Conservation (phyloP, 2,329 filamentous ascomycete genomes). For the Endothia cerciana region DNA sequence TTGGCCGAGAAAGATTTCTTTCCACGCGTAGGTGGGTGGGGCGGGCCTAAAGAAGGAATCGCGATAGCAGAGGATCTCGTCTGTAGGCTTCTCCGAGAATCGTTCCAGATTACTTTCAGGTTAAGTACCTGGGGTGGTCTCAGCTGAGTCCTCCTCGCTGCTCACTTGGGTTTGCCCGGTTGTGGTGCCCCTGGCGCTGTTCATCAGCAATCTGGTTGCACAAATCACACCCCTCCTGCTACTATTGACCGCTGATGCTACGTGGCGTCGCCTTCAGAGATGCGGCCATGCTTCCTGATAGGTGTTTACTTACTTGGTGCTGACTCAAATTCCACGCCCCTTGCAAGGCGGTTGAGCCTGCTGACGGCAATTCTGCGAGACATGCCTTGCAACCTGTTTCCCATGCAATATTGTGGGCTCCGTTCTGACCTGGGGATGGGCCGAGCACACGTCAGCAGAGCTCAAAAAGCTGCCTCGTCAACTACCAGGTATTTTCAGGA, state of each 20-base stretch:
- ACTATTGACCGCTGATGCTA: not conserved
- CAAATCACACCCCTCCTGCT: not conserved
- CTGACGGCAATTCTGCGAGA: not conserved
- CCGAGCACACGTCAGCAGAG: not conserved
- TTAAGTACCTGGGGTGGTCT: not conserved
- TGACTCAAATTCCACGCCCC: not conserved
- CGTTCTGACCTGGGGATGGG: not conserved
- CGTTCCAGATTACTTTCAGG: not conserved
- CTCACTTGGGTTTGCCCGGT: not conserved
- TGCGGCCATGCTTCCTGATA: not conserved
- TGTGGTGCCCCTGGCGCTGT: not conserved
- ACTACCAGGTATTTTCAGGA: not conserved
- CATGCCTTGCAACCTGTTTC: not conserved
- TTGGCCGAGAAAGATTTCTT: too few species aligned
- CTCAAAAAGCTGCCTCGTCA: not conserved
- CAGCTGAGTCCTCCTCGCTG: not conserved
- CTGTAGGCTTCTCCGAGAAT: not conserved
- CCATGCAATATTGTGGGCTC: not conserved
- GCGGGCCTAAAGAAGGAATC: not conserved
- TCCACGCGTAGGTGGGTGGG: too few species aligned
- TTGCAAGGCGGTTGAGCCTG: not conserved
- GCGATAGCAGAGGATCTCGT: not conserved
- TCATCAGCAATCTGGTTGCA: not conserved
- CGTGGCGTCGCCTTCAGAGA: not conserved
- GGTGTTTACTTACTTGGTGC: not conserved